Base-by-base conservation (phyloP, 1,139 yeast species). In the Taphrina deformans region DNA sequence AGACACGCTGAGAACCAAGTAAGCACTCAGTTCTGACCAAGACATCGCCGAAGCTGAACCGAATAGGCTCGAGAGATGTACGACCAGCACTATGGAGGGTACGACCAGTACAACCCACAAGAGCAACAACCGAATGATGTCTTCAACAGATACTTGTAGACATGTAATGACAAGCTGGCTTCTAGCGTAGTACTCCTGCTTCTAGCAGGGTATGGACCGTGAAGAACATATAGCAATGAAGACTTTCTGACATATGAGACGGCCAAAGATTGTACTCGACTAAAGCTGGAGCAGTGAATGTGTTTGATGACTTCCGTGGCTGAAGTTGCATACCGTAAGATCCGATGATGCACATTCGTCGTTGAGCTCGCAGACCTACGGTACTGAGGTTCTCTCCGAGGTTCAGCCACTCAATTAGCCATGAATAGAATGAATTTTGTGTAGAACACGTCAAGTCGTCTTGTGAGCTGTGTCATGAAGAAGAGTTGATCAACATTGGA, bases 61-160 rank as follows among this genome's bases (percentile, higher is more conserved):
- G 14, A n/a, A 7, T 70, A 71, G 44, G 73, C 69, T 66, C 66
- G 67, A 62, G 66, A 69, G 44, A 69, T 69, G 68, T 74, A 74
- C 68, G 76, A 74, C 65, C 62, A 69, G 52, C 74, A 73, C 68
- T 74, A 74, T 67, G 75, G 75, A 33, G 69, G 68, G 31, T 68
- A 67, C 35, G 68, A 69, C 66, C 70, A 58, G 70, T 71, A 69
- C 52, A 50, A 58, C 24, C 62, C 62, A 12, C 24, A 31, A 16
- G 44, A 58, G 46, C 62, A 58, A 27, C 46, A 35, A 21, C 55
- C 62, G n/a, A 48, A 48, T 14, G 38, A 46, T 35, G 62, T 46
- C 23, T 46, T 58, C 24, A 27, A 46, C 55, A 53, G 38, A 50
- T 58, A 58, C 18, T 14, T 51, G 24, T 51, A 51, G 21, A n/a